A percentile compares a stretch with the other conserved stretches of the same genome.
Evolutionary conservation across 306 rosid species (phyloP).

Genomic region (Quercus bicolor): DNA sequence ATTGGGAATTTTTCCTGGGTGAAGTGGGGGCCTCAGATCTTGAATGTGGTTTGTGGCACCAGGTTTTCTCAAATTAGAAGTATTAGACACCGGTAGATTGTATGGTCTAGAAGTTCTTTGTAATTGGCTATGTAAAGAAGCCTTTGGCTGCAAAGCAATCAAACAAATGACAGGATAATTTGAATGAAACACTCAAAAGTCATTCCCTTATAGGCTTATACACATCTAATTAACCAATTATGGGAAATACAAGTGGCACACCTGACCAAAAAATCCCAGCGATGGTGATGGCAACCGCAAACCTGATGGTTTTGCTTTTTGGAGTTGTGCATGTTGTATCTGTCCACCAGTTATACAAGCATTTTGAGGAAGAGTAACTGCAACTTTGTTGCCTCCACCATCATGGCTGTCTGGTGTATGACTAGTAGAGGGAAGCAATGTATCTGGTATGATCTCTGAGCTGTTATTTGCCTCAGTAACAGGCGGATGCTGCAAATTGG

Average conservation of each 20-base stretch:
- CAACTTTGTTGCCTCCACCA: slow-evolving; percentile 20
- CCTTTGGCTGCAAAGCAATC: slow-evolving; percentile 46
- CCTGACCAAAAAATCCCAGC: slow-evolving; percentile 75
- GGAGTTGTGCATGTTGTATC: slow-evolving; percentile 33
- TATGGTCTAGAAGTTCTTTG: slow-evolving; percentile 40
- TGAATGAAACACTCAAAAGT: neutral
- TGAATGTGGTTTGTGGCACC: slow-evolving; percentile 28
- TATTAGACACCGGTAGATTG: slow-evolving; percentile 28
- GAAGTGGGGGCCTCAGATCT: slow-evolving; percentile 30
- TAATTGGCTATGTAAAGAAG: slow-evolving; percentile 33
- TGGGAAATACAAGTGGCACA: slow-evolving; percentile 24
- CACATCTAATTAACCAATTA: slow-evolving; percentile 9
- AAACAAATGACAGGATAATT: slow-evolving; percentile 11
- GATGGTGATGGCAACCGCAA: slow-evolving; percentile 96
- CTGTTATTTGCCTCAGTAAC: slow-evolving; percentile 35
- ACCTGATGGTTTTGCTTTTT: slow-evolving; percentile 67
- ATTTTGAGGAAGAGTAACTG: slow-evolving; percentile 31
- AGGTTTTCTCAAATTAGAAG: slow-evolving; percentile 35
- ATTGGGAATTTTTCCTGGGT: slow-evolving; percentile 26
- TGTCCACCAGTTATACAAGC: slow-evolving; percentile 29
- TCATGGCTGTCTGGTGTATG: slow-evolving; percentile 1
- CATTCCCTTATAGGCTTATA: neutral
- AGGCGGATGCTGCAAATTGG: slow-evolving; percentile 16
- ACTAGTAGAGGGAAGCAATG: slow-evolving; percentile 14
- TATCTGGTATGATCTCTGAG: slow-evolving; percentile 15